phyloP scores from a whole-genome alignment of 768 basidiomycete species.

The Suillus plorans region DNA sequence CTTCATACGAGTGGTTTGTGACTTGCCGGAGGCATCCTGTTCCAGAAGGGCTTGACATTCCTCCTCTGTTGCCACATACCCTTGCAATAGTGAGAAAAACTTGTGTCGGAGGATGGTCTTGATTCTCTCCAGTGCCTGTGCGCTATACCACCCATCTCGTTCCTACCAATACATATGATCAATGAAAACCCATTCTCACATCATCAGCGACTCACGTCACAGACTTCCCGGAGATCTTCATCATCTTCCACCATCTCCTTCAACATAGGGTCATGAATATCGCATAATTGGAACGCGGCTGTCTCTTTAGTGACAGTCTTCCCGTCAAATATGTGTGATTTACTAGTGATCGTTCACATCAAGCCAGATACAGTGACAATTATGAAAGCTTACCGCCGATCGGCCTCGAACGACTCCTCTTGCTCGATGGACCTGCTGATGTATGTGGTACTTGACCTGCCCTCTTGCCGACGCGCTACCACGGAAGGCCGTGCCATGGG shows the following conservation, averaged over 20 bases:
- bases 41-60: constrained; percentile 68
- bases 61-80: constrained; percentile 67
- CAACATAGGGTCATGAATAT: constrained; percentile 85
- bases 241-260: constrained; percentile 77
- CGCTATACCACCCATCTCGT: constrained; percentile 88
- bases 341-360: constrained; percentile 34
- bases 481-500: constrained; percentile 77
- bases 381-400: constrained; percentile 27
- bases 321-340: constrained; percentile 90
- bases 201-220: constrained; percentile 56
- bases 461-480: constrained; percentile 59
- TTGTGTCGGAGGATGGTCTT: constrained; percentile 84
- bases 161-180: constrained; percentile 43
- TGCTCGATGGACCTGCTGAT: constrained; percentile 32
- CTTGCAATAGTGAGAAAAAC: constrained; percentile 75
- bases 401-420: constrained; percentile 30
- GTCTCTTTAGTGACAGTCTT: constrained; percentile 75
- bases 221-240: constrained; percentile 64
- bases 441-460: constrained; percentile 29
- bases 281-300: constrained; percentile 92
- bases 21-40: constrained; percentile 30
- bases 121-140: constrained; percentile 76
- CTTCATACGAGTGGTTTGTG: constrained; percentile 43
- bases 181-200: not conserved
- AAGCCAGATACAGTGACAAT: not conserved